These are phyloP conservation scores for Phytophthora cactorum DNA, from an alignment of 352 stramenopile species.

Conservation along the genomic window DNA sequence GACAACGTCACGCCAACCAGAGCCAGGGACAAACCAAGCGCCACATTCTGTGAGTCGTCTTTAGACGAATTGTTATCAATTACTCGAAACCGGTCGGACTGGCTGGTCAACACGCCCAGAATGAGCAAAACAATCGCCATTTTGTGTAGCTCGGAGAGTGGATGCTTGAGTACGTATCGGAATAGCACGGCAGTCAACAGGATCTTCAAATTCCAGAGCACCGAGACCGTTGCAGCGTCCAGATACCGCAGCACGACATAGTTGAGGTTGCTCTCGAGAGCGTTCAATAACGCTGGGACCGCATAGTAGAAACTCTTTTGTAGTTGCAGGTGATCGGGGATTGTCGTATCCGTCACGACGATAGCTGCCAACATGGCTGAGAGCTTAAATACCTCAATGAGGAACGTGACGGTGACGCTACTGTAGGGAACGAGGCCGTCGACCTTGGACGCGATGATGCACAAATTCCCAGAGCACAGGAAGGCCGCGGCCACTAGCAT, in stretches of 20 bases:
- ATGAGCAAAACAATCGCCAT: constrained; percentile 79
- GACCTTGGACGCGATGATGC: constrained; percentile 85
- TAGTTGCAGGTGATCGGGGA: constrained; percentile 43
- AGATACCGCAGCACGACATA: constrained; percentile 86
- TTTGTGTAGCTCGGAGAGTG: constrained; percentile 71
- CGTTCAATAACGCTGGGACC: constrained; percentile 76
- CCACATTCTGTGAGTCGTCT: constrained; percentile 22
- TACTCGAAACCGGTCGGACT: constrained; percentile 57
- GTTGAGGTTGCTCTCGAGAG: constrained; percentile 88
- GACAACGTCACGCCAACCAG: constrained; percentile 77
- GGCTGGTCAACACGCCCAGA: constrained; percentile 82
- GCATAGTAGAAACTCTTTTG: constrained; percentile 68
- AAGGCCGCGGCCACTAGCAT: constrained; percentile 74
- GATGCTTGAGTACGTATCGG: constrained; percentile 73
- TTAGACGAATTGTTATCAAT: constrained; percentile 1
- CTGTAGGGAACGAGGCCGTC: constrained; percentile 78
- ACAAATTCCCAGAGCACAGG: constrained; percentile 80
- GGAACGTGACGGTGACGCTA: constrained; percentile 85
- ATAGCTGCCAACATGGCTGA: constrained; percentile 48
- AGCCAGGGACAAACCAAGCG: constrained; percentile 61
- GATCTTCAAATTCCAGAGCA: constrained; percentile 92
- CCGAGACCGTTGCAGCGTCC: constrained; percentile 81
- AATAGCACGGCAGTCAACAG: constrained; percentile 84
- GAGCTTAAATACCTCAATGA: constrained; percentile 86
- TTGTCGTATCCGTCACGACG: constrained; percentile 31